Conservation (phyloP, 2,329 filamentous ascomycete species). For the Alternaria gaisen region DNA sequence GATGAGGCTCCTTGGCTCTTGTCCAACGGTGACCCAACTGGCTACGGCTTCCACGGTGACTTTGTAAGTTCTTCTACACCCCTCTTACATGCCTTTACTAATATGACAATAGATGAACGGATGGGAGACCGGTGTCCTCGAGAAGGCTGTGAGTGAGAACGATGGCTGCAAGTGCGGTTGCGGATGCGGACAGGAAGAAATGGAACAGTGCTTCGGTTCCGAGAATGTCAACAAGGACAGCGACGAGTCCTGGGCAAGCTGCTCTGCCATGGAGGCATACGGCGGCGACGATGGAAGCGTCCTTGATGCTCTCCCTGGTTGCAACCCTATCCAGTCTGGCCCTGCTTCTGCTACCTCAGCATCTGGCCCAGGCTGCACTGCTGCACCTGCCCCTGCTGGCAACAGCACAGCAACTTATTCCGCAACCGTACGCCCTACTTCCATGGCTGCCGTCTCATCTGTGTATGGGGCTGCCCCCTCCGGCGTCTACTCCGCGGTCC, state of each 20-base stretch:
- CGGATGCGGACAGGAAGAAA: slow-evolving; percentile 45
- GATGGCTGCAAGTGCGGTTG: slow-evolving; percentile 51
- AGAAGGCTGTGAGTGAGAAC: slow-evolving; percentile 43
- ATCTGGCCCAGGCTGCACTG: slow-evolving; percentile 40
- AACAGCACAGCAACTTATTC: slow-evolving; percentile 10
- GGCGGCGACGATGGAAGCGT: slow-evolving; percentile 24
- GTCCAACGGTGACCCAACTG: slow-evolving; percentile 50
- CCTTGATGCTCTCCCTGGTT: slow-evolving; percentile 48
- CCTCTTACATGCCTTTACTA: not conserved
- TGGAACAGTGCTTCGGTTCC: slow-evolving; percentile 50
- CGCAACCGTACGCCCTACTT: slow-evolving; percentile 8
- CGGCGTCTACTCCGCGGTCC: slow-evolving; percentile 3
- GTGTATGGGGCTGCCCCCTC: not conserved
- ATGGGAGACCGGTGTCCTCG: slow-evolving; percentile 50
- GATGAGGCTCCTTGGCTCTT: slow-evolving; percentile 47
- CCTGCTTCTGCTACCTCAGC: slow-evolving; percentile 41
- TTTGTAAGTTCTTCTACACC: slow-evolving; percentile 29
- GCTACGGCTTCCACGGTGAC: slow-evolving; percentile 50
- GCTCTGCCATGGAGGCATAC: slow-evolving; percentile 32
- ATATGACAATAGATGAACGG: slow-evolving; percentile 37
- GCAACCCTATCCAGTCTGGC: slow-evolving; percentile 51
- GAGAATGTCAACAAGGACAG: slow-evolving; percentile 46
- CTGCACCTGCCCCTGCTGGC: slow-evolving; percentile 20
- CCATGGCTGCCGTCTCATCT: slow-evolving; percentile 4
- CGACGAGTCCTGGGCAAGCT: slow-evolving; percentile 39